Conservation (phyloP, 208 protist genomes). For the Herpetomonas samuelpessoai region DNA sequence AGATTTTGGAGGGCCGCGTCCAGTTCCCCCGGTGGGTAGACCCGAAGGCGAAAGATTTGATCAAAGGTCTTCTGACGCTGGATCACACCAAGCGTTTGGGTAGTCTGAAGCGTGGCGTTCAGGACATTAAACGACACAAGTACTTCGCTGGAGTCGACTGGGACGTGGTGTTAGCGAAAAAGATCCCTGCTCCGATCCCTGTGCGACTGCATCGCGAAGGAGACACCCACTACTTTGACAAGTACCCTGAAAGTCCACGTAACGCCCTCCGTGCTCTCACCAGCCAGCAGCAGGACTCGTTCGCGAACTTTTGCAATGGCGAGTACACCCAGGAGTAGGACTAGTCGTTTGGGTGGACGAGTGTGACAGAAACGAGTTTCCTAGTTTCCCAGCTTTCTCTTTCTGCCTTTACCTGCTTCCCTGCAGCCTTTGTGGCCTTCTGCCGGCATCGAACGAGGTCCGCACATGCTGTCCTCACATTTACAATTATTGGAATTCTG, state of each 20-base stretch:
- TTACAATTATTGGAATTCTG: no score
- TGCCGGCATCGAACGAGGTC: no score
- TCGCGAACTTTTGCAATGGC: slow-evolving; percentile 88
- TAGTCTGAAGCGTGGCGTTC: slow-evolving; percentile 76
- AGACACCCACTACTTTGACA: slow-evolving; percentile 90
- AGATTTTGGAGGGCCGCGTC: slow-evolving; percentile 81
- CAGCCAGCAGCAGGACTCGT: slow-evolving; percentile 77
- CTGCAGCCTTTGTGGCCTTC: no score
- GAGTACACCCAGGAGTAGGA: slow-evolving; percentile 66
- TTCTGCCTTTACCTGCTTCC: no score
- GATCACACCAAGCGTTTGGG: slow-evolving; percentile 90
- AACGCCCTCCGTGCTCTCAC: slow-evolving; percentile 72
- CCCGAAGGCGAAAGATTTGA: slow-evolving; percentile 75
- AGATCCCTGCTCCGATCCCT: slow-evolving; percentile 80
- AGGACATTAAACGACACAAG: slow-evolving; percentile 96
- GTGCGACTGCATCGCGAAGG: slow-evolving; percentile 75
- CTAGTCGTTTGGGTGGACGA: no score
- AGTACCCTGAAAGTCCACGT: slow-evolving; percentile 86
- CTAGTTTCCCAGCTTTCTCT: no score
- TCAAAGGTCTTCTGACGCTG: slow-evolving; percentile 75
- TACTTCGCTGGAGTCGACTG: slow-evolving; percentile 97
- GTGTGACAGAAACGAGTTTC: no score
- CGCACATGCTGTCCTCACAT: no score
- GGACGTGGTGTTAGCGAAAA: slow-evolving; percentile 77
- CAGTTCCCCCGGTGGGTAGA: slow-evolving; percentile 87